Evolutionary conservation across 257 asterid species (phyloP).

Genomic region (Agastache rugosa): DNA sequence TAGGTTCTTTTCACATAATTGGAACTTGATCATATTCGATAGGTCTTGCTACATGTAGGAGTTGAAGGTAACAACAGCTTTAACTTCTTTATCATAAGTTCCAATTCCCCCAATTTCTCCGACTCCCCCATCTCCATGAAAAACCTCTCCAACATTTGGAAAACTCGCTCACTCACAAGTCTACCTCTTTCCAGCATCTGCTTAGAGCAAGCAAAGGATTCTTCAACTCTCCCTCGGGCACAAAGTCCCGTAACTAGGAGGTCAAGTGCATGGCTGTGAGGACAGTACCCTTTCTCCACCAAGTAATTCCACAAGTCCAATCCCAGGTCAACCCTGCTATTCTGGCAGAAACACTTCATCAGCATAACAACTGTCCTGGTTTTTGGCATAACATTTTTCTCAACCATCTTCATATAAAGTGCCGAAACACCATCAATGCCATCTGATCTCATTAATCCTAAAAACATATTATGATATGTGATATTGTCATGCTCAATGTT

Average conservation of each 20-base stretch:
- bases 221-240: constrained; percentile 75
- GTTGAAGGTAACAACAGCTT: constrained; percentile 52
- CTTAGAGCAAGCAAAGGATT: constrained; percentile 68
- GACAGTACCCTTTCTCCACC: constrained; percentile 80
- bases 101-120: constrained; percentile 51
- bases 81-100: constrained; percentile 52
- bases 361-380: constrained; percentile 70
- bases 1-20: background rate
- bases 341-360: constrained; percentile 81
- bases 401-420: constrained; percentile 65
- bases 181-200: constrained; percentile 81
- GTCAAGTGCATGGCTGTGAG: constrained; percentile 81
- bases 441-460: constrained; percentile 67
- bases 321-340: constrained; percentile 62
- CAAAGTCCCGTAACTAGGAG: constrained; percentile 82
- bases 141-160: constrained; percentile 62
- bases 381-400: constrained; percentile 67
- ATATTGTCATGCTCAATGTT: constrained; percentile 62
- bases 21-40: background rate
- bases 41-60: background rate
- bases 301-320: constrained; percentile 77
- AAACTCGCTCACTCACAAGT: constrained; percentile 55
- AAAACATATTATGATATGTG: constrained; percentile 78
- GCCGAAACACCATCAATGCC: constrained; percentile 56
- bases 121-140: constrained; percentile 56